Percentiles rank a stretch among this genome's conserved stretches.
Conservation (phyloP, 768 basidiomycete species). For the Boletus subparvulus region DNA sequence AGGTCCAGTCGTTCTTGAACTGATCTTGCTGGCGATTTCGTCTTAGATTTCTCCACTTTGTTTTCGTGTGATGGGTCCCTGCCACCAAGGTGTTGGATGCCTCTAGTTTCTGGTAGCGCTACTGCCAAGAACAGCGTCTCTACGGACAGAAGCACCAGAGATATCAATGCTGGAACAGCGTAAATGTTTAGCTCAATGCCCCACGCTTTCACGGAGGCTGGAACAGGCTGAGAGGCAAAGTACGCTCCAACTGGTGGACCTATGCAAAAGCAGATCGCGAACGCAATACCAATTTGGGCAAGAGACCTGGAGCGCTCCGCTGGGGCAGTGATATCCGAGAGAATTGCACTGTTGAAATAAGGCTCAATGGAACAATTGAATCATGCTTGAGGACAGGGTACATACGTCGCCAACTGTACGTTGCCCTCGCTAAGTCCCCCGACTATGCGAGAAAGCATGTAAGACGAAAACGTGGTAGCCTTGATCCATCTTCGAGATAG, state of each 20-base stretch:
- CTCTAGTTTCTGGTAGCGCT: slow-evolving; percentile 85
- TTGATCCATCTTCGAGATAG: slow-evolving; percentile 68
- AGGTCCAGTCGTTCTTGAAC: slow-evolving; percentile 52
- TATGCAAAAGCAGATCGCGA: slow-evolving; percentile 91
- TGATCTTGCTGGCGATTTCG: slow-evolving; percentile 16
- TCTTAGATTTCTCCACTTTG: slow-evolving; percentile 12
- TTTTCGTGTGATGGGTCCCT: slow-evolving; percentile 22
- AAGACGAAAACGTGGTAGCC: slow-evolving; percentile 88
- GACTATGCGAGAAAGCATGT: slow-evolving; percentile 84
- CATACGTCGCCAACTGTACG: slow-evolving; percentile 92
- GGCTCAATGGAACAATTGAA: not conserved
- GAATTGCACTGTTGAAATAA: slow-evolving; percentile 65
- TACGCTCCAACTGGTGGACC: slow-evolving; percentile 95
- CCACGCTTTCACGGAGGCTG: slow-evolving; percentile 52
- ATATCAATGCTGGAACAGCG: slow-evolving; percentile 84
- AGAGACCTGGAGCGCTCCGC: slow-evolving; percentile 81
- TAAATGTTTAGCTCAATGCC: slow-evolving; percentile 82
- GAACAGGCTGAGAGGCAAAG: slow-evolving; percentile 85
- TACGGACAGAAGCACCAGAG: slow-evolving; percentile 67
- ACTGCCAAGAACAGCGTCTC: slow-evolving; percentile 80
- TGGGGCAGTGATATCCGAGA: slow-evolving; percentile 86
- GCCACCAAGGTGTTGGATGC: slow-evolving; percentile 31
- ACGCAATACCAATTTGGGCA: slow-evolving; percentile 93
- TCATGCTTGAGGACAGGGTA: slow-evolving; percentile 8
- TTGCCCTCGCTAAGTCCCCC: slow-evolving; percentile 97